Evolutionary conservation across 176 grass and related monocot genomes (phyloP).

Genomic region (Rhynchospora breviuscula): DNA sequence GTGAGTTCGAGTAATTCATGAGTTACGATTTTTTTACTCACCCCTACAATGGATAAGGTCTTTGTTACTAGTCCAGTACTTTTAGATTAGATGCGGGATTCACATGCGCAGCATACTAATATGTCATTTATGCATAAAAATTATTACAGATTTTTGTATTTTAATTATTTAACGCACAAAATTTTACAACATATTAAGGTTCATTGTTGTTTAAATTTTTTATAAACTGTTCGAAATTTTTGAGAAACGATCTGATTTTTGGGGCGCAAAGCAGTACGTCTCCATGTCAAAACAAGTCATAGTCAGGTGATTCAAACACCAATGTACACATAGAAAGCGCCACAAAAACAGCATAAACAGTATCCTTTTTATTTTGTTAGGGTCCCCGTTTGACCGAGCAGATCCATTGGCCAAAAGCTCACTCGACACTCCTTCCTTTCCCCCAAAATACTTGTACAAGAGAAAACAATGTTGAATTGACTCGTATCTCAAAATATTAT

Average conservation of each 20-base stretch:
- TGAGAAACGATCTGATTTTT: not conserved
- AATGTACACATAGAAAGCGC: not conserved
- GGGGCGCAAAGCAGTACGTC: not conserved
- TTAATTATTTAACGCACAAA: not conserved
- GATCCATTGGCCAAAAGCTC: constrained; percentile 2
- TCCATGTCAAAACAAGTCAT: not conserved
- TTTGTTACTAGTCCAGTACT: no score
- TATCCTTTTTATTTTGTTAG: not conserved
- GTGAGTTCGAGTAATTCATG: no score
- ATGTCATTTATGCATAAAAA: no score
- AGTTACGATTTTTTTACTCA: no score
- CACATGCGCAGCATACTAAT: no score
- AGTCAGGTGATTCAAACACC: not conserved
- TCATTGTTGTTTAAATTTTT: not conserved
- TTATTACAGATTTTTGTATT: no score
- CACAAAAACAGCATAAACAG: not conserved
- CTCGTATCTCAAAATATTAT: not conserved
- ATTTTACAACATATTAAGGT: not conserved
- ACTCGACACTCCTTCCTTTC: not conserved
- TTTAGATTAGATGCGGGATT: no score
- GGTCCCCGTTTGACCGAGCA: constrained; percentile 1
- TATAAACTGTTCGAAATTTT: not conserved
- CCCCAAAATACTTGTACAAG: not conserved
- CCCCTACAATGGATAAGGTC: no score
- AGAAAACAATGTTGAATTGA: not conserved